Percentiles rank a stretch among this genome's conserved stretches.
Evolutionary conservation across 225 moss, liverwort and hornwort genomes (phyloP).

Genomic region (Polytrichum commune): DNA sequence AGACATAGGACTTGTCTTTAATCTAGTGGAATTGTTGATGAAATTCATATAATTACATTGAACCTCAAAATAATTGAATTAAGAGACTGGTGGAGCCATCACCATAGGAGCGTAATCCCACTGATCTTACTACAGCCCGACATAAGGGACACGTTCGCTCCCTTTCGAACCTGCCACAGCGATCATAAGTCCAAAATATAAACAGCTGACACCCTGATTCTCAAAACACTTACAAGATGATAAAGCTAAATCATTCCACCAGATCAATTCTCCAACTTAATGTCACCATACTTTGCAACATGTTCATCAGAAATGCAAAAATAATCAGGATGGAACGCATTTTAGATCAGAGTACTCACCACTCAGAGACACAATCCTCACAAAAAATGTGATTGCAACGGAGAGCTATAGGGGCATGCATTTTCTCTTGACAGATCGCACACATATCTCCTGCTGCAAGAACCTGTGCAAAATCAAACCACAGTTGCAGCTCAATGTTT

Average conservation of each 20-base stretch:
- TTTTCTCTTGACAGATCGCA: constrained; percentile 95
- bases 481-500: background rate
- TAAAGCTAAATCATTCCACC: too few species aligned
- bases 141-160: constrained; percentile 89
- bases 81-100: constrained; percentile 91
- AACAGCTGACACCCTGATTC: too few species aligned
- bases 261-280: too few species aligned
- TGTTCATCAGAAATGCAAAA: too few species aligned
- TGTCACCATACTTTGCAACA: too few species aligned
- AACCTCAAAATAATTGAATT: constrained; percentile 73
- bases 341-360: constrained; percentile 35
- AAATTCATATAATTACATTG: background rate
- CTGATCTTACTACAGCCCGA: constrained; percentile 83
- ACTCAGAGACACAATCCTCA: constrained; percentile 93
- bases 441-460: constrained; percentile 96
- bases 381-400: constrained; percentile 96
- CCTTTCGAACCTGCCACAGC: constrained; percentile 72
- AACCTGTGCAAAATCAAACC: constrained; percentile 43
- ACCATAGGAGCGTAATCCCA: constrained; percentile 79
- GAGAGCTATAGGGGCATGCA: constrained; percentile 91
- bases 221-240: too few species aligned
- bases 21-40: too few species aligned
- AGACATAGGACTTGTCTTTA: too few species aligned
- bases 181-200: background rate
- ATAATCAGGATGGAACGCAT: too few species aligned